These are phyloP conservation scores for Penicillium capsulatum DNA, from an alignment of 2,329 filamentous ascomycete genomes.

Conservation along the genomic window DNA sequence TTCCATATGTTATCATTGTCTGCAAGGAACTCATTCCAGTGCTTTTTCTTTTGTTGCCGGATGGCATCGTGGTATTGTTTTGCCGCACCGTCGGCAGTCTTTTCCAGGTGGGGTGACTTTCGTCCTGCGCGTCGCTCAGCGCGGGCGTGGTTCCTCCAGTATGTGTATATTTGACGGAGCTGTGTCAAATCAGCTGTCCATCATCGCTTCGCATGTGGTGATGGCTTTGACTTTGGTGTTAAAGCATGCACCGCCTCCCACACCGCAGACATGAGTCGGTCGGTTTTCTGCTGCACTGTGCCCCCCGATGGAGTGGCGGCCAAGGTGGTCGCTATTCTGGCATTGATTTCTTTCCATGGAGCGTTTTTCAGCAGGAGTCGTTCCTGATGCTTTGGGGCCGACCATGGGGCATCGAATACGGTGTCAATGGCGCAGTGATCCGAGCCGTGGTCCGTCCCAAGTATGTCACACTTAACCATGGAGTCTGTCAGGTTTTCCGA, in stretches of 20 bases:
- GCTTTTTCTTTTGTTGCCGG: constrained; percentile 23
- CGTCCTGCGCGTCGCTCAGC: too few species aligned
- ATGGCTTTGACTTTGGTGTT: constrained; percentile 9
- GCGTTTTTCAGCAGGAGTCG: constrained; percentile 22
- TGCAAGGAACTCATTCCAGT: constrained; percentile 24
- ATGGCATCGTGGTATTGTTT: constrained; percentile 20
- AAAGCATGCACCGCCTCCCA: constrained; percentile 22
- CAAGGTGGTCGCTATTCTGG: too few species aligned
- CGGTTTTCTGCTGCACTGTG: too few species aligned
- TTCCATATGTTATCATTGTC: constrained; percentile 27
- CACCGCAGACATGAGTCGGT: too few species aligned
- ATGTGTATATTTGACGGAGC: too few species aligned
- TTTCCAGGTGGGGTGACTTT: too few species aligned
- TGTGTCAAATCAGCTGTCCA: constrained; percentile 22
- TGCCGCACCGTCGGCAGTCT: constrained; percentile 12
- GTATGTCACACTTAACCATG: constrained; percentile 16
- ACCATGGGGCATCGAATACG: constrained; percentile 23
- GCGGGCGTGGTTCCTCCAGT: too few species aligned
- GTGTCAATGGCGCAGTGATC: constrained; percentile 32
- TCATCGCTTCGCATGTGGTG: constrained; percentile 18
- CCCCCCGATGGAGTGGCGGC: too few species aligned
- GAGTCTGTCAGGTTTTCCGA: too few species aligned
- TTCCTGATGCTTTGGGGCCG: constrained; percentile 11
- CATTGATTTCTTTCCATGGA: too few species aligned
- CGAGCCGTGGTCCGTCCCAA: constrained; percentile 22